Evolutionary conservation across 148 eudicot genomes (phyloP), one percentile per base, ranked within the genome.

Genomic region (Salicornia ramosissima): DNA sequence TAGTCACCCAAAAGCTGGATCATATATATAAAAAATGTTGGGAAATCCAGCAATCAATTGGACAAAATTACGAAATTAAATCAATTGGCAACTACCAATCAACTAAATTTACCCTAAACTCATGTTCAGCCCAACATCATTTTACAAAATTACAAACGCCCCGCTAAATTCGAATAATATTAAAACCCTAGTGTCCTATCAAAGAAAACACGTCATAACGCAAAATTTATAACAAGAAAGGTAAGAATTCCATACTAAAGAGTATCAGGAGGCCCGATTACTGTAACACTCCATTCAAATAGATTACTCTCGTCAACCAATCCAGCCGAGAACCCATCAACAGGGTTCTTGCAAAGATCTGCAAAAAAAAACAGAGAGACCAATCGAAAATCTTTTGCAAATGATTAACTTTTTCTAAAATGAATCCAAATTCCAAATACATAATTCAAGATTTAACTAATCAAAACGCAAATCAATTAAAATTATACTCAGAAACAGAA

Each of bases 271-370:
- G 87, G 90, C 2, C 87, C 87, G 65, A 83, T 86, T 73, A 86
- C 73, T 12, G 87, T 83, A 45, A 86, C 90, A 69, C 81, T 81
- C 90, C 87, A 83, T 78, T 86, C 90, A 67, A 86, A 83, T 14
- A 86, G 31, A 71, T 86, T 86, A 61, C 49, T 80, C 57, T 86
- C 90, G 59, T 83, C 83, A 61, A 83, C 82, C 34, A 86, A 77
- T 33, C 90, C 87, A 47, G 87, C 90, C 2, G 90, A 86, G 62
- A 86, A 86, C 29, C 90, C 90, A 83, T 86, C 90, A 62, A 86
- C 87, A 9, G 90, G 87, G 70, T 83, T 70, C 25, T 80, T 86
- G 55, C 79, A 79, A 34, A 86, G 90, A 86, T 83, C 90, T 86
- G 84, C 69, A 50, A 67, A 58, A n/a, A 43, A 62, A 59, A 15